Evolutionary conservation across 805 yeast species (phyloP).

Genomic region (Pichia rugopelliculosa): DNA sequence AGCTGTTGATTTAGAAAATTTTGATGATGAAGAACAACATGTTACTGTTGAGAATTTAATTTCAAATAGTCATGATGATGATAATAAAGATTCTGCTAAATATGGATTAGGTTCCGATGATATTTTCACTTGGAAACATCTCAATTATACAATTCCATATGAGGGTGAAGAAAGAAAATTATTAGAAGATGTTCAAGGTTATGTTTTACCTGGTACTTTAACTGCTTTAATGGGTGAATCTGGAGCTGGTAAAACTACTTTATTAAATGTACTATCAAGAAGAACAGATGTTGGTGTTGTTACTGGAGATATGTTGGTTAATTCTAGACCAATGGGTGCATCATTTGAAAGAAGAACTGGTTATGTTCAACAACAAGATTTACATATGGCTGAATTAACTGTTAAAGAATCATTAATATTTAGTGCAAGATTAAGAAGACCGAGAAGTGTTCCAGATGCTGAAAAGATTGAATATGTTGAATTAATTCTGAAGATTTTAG

Average conservation of each 20-base stretch:
- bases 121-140: constrained; percentile 55
- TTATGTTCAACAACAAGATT: constrained; percentile 50
- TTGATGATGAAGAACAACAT: constrained; percentile 19
- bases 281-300: constrained; percentile 45
- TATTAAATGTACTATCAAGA: constrained; percentile 45
- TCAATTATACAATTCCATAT: constrained; percentile 49
- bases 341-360: constrained; percentile 52
- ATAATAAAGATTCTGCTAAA: constrained; percentile 18
- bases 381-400: constrained; percentile 42
- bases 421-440: constrained; percentile 43
- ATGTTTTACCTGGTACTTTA: constrained; percentile 44
- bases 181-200: constrained; percentile 39
- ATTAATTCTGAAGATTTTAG: constrained; percentile 31
- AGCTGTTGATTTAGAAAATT: constrained; percentile 16
- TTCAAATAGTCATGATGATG: constrained; percentile 21
- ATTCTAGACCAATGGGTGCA: constrained; percentile 40
- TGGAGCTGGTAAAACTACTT: constrained; percentile 59
- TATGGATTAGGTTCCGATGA: constrained; percentile 35
- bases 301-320: constrained; percentile 50
- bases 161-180: constrained; percentile 34
- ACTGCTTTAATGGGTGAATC: constrained; percentile 61
- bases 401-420: constrained; percentile 45
- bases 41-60: constrained; percentile 1
- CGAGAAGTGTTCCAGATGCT: constrained; percentile 30
- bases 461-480: constrained; percentile 40